Base-by-base conservation (phyloP, 176 grass and related monocot genomes). In the Aegilops umbellulata region DNA sequence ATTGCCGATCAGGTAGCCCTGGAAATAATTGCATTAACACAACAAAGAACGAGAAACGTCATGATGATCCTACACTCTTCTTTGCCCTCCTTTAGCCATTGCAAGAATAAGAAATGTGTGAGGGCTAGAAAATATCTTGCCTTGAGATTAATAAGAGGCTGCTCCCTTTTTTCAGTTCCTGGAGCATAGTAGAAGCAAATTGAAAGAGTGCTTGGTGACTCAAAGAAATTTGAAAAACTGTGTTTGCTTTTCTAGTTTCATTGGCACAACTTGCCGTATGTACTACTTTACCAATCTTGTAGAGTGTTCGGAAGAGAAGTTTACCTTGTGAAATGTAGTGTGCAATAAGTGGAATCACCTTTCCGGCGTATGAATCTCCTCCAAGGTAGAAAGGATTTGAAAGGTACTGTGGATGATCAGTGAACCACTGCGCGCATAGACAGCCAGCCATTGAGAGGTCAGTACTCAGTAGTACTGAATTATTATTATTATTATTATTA, bases 351-450 rank as follows among this genome's bases (percentile, higher is more conserved):
- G 91, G 94, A 55, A 65, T 74, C 51, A 89, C 73, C 49, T 88
- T 93, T 20, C 91, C 91, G 3, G 65, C 84, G 34, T 96, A 96
- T 31, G 94, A 96, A 70, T 91, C 87, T 27, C 91, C 91, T 8
- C 80, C 84, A 69, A 97, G 4, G 14, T 97, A 94, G 81, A 97
- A 87, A 49, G 79, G 78, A 86, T 97, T 85, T 16, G 76, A 75
- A 7, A 92, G 63, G 67, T 88, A 82, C 10, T 11, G 30, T 4
- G 89, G 87, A 34, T 96, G 89, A 23, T 90, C 79, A n/a, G 6
- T 62, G 31, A 92, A 88, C 94, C 94, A 97, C 94, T 97, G 7
- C 2, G 65, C 1, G 15, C 5, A 51, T 39, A 39, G 12, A 49
- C 46, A 69, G 41, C 7, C 60, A 34, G 10, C 16, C 7, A 35